Conservation (phyloP, 2,329 filamentous ascomycete species). For the Trichoderma sp. region DNA sequence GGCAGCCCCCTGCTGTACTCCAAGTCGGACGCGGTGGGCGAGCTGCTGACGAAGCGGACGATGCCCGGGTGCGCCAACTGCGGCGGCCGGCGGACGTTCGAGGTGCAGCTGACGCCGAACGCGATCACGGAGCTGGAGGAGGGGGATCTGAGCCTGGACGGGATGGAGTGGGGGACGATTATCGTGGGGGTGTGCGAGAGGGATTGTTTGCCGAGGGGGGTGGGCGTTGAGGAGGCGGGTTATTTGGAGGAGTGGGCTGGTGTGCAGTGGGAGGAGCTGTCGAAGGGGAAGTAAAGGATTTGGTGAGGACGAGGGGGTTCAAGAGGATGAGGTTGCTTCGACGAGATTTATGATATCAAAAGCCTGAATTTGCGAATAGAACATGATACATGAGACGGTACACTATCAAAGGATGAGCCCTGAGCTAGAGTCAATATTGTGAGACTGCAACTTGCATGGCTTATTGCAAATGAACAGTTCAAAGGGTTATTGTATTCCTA, state of each 20-base stretch:
- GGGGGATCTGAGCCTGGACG: slow-evolving; percentile 70
- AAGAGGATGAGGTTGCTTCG: neutral
- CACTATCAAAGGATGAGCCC: no score
- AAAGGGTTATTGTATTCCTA: slow-evolving; percentile 34
- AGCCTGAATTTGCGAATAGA: neutral
- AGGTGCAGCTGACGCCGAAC: slow-evolving; percentile 89
- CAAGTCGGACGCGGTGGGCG: slow-evolving; percentile 73
- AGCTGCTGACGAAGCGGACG: slow-evolving; percentile 55
- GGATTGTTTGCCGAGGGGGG: slow-evolving; percentile 70
- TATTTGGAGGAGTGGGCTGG: slow-evolving; percentile 97
- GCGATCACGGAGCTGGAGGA: slow-evolving; percentile 86
- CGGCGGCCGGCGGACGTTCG: slow-evolving; percentile 75
- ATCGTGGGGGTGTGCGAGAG: slow-evolving; percentile 80
- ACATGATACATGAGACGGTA: slow-evolving; percentile 29
- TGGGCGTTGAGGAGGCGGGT: slow-evolving; percentile 64
- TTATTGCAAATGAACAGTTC: slow-evolving; percentile 37
- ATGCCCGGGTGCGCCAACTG: slow-evolving; percentile 80
- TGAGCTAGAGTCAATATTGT: slow-evolving; percentile 36
- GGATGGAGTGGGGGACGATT: slow-evolving; percentile 98
- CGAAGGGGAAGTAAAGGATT: slow-evolving; percentile 40
- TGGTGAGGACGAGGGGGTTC: no score
- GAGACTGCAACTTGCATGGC: slow-evolving; percentile 38
- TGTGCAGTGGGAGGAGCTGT: slow-evolving; percentile 92
- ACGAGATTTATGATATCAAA: slow-evolving; percentile 30
- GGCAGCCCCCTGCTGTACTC: slow-evolving; percentile 79